phyloP scores from a whole-genome alignment of 192 early-diverging fungal species.

The Podila verticillata region DNA sequence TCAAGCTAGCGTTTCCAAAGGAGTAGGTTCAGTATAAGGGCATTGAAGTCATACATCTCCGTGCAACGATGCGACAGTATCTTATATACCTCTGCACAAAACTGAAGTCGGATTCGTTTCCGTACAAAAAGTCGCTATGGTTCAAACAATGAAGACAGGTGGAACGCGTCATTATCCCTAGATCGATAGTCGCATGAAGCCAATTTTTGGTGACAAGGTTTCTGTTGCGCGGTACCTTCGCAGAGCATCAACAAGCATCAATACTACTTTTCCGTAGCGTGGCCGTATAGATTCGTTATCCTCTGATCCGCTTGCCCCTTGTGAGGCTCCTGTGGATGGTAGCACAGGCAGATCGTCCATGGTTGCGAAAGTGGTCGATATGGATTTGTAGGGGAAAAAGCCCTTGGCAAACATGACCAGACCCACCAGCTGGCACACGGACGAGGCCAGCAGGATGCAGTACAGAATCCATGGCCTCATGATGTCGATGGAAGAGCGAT shows the following conservation, averaged over 20 bases:
- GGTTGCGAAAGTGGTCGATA: constrained; percentile 69
- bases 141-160: background rate
- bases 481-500: background rate
- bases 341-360: constrained; percentile 40
- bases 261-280: constrained; percentile 66
- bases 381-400: constrained; percentile 83
- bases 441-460: constrained; percentile 31
- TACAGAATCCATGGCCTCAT: constrained; percentile 36
- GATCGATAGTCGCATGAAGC: constrained; percentile 46
- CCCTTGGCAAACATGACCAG: constrained; percentile 74
- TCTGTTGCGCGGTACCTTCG: constrained; percentile 56
- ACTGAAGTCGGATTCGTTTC: constrained; percentile 68
- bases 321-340: constrained; percentile 5
- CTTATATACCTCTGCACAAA: constrained; percentile 66
- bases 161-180: too few relatives aligned
- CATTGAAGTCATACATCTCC: background rate
- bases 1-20: constrained; percentile 61
- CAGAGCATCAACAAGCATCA: constrained; percentile 80
- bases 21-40: constrained; percentile 47
- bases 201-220: background rate
- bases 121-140: constrained; percentile 75
- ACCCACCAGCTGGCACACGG: constrained; percentile 64
- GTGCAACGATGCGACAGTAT: background rate
- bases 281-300: constrained; percentile 22
- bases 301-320: background rate